These are phyloP conservation scores for Kluyveromyces marxianus DNA, from an alignment of 1,139 yeast genomes.

Conservation along the genomic window DNA sequence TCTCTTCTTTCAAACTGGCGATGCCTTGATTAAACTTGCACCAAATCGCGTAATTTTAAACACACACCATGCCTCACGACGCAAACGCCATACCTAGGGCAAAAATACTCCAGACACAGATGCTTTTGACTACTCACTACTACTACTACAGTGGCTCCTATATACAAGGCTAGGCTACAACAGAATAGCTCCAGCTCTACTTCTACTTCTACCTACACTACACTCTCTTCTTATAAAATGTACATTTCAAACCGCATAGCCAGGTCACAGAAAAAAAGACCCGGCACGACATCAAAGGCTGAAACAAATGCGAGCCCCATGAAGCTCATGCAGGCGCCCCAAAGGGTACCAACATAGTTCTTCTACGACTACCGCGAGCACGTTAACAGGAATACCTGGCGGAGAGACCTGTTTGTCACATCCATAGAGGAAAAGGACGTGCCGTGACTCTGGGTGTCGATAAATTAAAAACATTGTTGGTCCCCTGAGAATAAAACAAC, in stretches of 20 bases:
- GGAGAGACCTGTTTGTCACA: slow-evolving; percentile 14
- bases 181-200: too few species aligned
- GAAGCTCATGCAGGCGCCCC: slow-evolving; percentile 20
- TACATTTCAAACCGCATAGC: slow-evolving; percentile 71
- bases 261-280: slow-evolving; percentile 31
- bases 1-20: neutral
- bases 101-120: too few species aligned
- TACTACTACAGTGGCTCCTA: too few species aligned
- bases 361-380: slow-evolving; percentile 93
- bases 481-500: slow-evolving; percentile 6
- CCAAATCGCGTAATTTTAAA: neutral
- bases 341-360: slow-evolving; percentile 19
- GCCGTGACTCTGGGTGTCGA: slow-evolving; percentile 95
- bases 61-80: neutral
- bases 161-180: too few species aligned
- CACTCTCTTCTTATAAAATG: slow-evolving; percentile 28
- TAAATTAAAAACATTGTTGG: slow-evolving; percentile 59
- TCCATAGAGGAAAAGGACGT: slow-evolving; percentile 28
- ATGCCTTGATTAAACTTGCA: neutral
- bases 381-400: slow-evolving; percentile 39
- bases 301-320: slow-evolving; percentile 32
- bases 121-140: too few species aligned
- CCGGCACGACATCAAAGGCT: slow-evolving; percentile 50
- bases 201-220: too few species aligned
- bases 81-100: too few species aligned